A percentile compares a stretch with the other conserved stretches of the same genome.
These are phyloP conservation scores for Elsinoe fawcettii DNA, from an alignment of 2,329 filamentous ascomycete species.

Conservation along the genomic window DNA sequence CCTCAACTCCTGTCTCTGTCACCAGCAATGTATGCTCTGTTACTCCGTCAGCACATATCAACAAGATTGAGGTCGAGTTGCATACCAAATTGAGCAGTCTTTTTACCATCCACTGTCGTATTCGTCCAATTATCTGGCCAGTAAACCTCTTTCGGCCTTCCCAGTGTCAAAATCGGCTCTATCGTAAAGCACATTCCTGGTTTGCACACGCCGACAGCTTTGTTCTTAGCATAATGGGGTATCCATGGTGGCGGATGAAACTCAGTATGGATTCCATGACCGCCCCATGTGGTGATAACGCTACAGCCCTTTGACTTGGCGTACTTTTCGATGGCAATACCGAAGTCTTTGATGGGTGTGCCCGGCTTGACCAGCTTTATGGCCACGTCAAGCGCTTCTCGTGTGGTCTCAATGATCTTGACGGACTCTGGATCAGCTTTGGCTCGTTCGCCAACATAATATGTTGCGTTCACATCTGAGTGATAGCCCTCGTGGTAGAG, in stretches of 20 bases:
- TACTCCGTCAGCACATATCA: conserved; percentile 1
- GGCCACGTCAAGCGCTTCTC: conserved; percentile 81
- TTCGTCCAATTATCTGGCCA: conserved; percentile 99
- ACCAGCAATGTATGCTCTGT: conserved; percentile 73
- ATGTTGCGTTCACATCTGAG: conserved; percentile 94
- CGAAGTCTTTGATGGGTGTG: conserved; percentile 82
- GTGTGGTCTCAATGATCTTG: conserved; percentile 82
- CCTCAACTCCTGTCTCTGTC: conserved; percentile 46
- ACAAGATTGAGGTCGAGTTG: conserved; percentile 16
- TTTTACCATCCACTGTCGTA: conserved; percentile 79
- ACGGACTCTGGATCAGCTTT: conserved; percentile 76
- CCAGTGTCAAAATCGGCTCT: conserved; percentile 93
- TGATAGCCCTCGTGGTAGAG: conserved; percentile 92
- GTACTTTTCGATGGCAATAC: conserved; percentile 89
- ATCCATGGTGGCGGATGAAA: conserved; percentile 94
- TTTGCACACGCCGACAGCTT: conserved; percentile 88
- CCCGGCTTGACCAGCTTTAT: conserved; percentile 91
- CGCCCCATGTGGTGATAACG: conserved; percentile 91
- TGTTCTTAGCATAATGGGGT: conserved; percentile 96
- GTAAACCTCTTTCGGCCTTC: conserved; percentile 82
- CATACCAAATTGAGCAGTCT: conserved; percentile 86
- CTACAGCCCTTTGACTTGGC: conserved; percentile 79
- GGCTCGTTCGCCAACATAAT: conserved; percentile 88
- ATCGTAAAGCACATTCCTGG: conserved; percentile 98
- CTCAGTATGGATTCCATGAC: conserved; percentile 85